phyloP scores from a whole-genome alignment of 2,329 filamentous ascomycete species.

The Penicillium sp. region DNA sequence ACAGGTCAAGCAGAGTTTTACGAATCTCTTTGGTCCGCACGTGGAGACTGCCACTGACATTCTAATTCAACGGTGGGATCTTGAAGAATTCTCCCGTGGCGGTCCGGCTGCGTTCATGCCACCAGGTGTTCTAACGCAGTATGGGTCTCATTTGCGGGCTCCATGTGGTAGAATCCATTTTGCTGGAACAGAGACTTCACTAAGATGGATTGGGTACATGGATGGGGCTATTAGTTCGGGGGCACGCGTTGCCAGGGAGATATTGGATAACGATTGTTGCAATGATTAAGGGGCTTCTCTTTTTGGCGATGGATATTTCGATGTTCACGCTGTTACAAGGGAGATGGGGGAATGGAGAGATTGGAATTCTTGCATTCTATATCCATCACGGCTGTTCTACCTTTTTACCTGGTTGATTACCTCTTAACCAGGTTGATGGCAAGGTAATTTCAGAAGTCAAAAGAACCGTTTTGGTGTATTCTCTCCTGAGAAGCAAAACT shows the following conservation, averaged over 20 bases:
- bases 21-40: not conserved
- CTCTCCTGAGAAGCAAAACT: not conserved
- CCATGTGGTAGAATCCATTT: conserved; percentile 21
- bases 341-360: too few relatives aligned
- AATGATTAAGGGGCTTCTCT: not conserved
- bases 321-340: not conserved
- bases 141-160: conserved; percentile 17
- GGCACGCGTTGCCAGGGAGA: conserved; percentile 15
- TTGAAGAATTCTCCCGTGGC: conserved; percentile 25
- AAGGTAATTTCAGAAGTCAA: too few relatives aligned
- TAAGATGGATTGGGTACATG: conserved; percentile 29
- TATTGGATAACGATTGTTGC: not conserved
- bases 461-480: not conserved
- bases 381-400: too few relatives aligned
- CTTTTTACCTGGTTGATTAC: too few relatives aligned
- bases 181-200: conserved; percentile 26
- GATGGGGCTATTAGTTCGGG: conserved; percentile 28
- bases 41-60: conserved; percentile 18
- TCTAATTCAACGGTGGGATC: conserved; percentile 27
- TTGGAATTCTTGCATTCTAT: not conserved
- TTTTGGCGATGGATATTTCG: not conserved
- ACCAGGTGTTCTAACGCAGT: conserved; percentile 20
- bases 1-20: conserved; percentile 8
- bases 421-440: too few relatives aligned
- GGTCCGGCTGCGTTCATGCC: conserved; percentile 26